Conservation (phyloP, 495 filamentous ascomycete genomes). For the Corynascus novoguineensis region DNA sequence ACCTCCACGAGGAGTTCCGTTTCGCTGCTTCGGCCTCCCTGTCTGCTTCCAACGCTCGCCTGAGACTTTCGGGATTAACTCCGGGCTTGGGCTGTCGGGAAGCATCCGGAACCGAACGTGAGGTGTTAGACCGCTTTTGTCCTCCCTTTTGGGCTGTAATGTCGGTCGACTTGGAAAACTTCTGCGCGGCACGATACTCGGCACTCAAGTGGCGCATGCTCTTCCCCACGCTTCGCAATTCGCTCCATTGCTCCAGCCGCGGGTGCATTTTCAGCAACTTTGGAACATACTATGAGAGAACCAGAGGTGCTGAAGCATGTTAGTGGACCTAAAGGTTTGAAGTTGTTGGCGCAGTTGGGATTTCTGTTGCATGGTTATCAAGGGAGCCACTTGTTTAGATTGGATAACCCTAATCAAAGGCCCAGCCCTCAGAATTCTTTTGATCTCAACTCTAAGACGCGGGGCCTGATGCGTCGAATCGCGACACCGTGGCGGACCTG, state of each 20-base stretch:
- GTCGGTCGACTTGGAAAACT: not conserved
- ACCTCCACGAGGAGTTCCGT: not conserved
- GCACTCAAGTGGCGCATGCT: not conserved
- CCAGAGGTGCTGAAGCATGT: too few relatives aligned
- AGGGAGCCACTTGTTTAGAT: too few relatives aligned
- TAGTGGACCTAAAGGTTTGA: too few relatives aligned
- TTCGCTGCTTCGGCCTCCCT: not conserved
- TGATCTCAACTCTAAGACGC: too few relatives aligned
- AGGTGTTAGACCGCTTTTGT: not conserved
- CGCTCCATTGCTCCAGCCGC: not conserved
- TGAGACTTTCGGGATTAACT: not conserved
- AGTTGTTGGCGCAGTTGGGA: too few relatives aligned
- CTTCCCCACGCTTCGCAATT: not conserved
- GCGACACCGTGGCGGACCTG: too few relatives aligned
- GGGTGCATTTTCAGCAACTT: not conserved
- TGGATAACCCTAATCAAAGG: too few relatives aligned
- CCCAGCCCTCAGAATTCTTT: too few relatives aligned
- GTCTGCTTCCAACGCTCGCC: not conserved
- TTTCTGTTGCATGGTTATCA: too few relatives aligned
- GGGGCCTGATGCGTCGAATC: too few relatives aligned
- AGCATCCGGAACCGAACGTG: not conserved
- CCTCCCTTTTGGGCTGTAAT: not conserved
- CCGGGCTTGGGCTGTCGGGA: not conserved
- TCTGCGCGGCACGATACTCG: not conserved
- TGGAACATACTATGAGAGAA: not conserved